Conservation (phyloP, 306 rosid genomes). For the Canavalia ensiformis region DNA sequence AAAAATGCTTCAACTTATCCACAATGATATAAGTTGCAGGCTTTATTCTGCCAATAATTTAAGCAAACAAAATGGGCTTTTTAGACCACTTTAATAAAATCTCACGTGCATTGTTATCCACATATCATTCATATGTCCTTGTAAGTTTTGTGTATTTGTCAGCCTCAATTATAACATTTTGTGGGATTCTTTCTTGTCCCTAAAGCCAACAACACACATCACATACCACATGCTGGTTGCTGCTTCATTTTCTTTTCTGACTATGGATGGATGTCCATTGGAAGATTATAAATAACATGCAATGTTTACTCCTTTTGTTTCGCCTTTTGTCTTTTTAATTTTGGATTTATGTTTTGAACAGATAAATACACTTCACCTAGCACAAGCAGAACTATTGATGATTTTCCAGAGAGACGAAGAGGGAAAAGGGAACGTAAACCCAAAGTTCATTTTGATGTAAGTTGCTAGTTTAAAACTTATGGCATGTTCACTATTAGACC, state of each 20-base stretch:
- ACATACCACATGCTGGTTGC: not conserved
- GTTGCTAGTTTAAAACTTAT: conserved; percentile 42
- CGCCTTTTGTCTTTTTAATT: conserved; percentile 5
- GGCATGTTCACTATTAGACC: conserved; percentile 22
- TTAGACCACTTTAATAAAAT: conserved; percentile 23
- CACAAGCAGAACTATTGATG: conserved; percentile 62
- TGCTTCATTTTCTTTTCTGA: conserved; percentile 23
- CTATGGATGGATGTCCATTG: conserved; percentile 21
- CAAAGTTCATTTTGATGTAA: conserved; percentile 77
- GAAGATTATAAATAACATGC: conserved; percentile 4
- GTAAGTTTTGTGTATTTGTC: conserved; percentile 41
- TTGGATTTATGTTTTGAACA: conserved; percentile 47
- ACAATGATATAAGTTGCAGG: conserved; percentile 23
- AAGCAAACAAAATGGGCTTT: not conserved
- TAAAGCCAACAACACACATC: not conserved
- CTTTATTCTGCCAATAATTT: conserved; percentile 16
- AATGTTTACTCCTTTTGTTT: conserved; percentile 17
- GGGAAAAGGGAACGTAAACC: conserved; percentile 79
- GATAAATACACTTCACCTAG: conserved; percentile 68
- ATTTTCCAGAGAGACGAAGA: conserved; percentile 61
- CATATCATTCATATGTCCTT: conserved; percentile 5
- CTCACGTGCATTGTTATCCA: conserved; percentile 34
- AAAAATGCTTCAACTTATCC: conserved; percentile 15
- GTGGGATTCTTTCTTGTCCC: conserved; percentile 9
- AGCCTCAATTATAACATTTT: conserved; percentile 14